These are phyloP conservation scores for Auxenochlorella protothecoides DNA, from an alignment of 139 green algal species.

Conservation along the genomic window DNA sequence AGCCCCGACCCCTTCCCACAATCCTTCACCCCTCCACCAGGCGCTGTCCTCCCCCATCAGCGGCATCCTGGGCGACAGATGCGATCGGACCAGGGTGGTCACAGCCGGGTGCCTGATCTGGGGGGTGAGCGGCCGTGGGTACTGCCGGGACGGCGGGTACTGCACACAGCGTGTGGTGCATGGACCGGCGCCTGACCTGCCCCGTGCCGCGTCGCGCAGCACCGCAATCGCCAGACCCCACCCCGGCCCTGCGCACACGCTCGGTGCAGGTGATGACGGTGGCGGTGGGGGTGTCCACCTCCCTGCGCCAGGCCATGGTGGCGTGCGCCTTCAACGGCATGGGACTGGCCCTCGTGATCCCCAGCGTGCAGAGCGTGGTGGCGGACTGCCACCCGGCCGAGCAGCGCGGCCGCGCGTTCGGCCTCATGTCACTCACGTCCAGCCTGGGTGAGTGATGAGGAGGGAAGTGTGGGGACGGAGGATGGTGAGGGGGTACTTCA, in stretches of 20 bases:
- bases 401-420: slow-evolving; percentile 54
- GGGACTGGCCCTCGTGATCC: slow-evolving; percentile 61
- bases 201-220: no score
- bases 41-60: slow-evolving; percentile 22
- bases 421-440: slow-evolving; percentile 17
- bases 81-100: slow-evolving; percentile 49
- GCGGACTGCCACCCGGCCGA: slow-evolving; percentile 54
- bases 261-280: slow-evolving; percentile 27
- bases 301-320: slow-evolving; percentile 37
- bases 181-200: no score
- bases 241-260: no score
- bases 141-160: no score
- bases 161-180: no score
- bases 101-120: slow-evolving; percentile 52
- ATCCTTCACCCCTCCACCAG: not conserved
- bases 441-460: no score
- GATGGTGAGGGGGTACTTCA: no score
- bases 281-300: slow-evolving; percentile 41
- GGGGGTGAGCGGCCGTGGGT: slow-evolving; percentile 32
- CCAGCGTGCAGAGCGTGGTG: slow-evolving; percentile 47
- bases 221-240: no score
- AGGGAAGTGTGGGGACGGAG: no score
- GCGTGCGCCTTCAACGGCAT: slow-evolving; percentile 51
- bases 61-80: slow-evolving; percentile 37
- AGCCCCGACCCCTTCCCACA: no score